Evolutionary conservation across 1,139 yeast species (phyloP), one percentile per base, ranked within the genome.

Genomic region (Lodderomyces pseudojiufengensis): DNA sequence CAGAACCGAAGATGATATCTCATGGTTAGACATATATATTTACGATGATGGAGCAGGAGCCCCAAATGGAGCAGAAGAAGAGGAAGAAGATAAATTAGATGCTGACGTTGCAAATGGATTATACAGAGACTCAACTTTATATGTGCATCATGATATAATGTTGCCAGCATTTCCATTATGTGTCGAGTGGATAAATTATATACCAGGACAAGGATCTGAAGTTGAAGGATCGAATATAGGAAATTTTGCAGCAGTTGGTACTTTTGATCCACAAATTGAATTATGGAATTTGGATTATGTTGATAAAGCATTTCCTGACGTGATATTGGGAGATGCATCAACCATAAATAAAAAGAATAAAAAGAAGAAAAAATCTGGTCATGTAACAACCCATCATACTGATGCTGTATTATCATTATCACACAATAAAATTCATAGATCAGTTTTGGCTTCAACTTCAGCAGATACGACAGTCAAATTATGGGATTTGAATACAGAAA

Each of bases 231-330:
- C 56, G 24, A 73, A 76, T 43, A 65, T 80, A 27, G 97, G 95
- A 8, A 92, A 88, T 58, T 87, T 85, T 60, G 97, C 95, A 2
- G 98, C 98, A 10, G 72, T 92, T 45, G 97, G 98, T 55, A 86
- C 98, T 1, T 90, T 92, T 59, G 98, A 92, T 51, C 98, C 98
- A 27, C 95, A 85, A 55, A 92, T 92, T 59, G 99, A 92, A 62
- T 73, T 92, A 43, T 94, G 98, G 98, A 87, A 92, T 61, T 70
- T 92, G 51, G 98, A 92, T 59, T 81, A 83, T 45, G 73, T 90
- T 29, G 97, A 94, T 54, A 86, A 87, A 53, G 94, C 95, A 20
- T 92, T 86, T 73, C 99, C 99, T 12, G 95, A 88, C 54, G 72
- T 85, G 50, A 87, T 94, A 41, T 71, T 92, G 43, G 98, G 98